Conservation (phyloP, 495 filamentous ascomycete species). For the Lasiosphaeris hirsuta region DNA sequence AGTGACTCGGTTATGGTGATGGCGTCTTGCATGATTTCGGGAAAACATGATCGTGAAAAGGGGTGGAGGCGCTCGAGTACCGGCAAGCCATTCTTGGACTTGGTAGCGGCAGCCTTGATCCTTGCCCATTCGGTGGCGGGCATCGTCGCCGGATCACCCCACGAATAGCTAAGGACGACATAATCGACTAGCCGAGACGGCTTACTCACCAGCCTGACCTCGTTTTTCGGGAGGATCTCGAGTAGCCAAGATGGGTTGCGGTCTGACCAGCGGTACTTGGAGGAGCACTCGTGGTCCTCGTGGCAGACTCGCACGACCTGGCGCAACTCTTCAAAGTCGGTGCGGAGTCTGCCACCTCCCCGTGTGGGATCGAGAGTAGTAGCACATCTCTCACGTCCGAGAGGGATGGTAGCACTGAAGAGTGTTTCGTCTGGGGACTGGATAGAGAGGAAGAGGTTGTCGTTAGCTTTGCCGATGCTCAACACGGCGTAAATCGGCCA, state of each 20-base stretch:
- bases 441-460: constrained; percentile 21
- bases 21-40: constrained; percentile 32
- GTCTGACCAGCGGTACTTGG: constrained; percentile 29
- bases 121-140: constrained; percentile 27
- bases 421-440: constrained; percentile 2
- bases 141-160: constrained; percentile 30
- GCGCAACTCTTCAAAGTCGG: constrained; percentile 22
- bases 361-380: constrained; percentile 7
- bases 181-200: constrained; percentile 20
- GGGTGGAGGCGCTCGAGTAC: constrained; percentile 23
- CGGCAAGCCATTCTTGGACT: constrained; percentile 23
- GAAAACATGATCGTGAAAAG: constrained; percentile 17
- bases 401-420: constrained; percentile 20
- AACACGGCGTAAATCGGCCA: constrained; percentile 23
- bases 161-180: constrained; percentile 35
- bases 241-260: constrained; percentile 33
- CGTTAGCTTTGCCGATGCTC: constrained; percentile 12
- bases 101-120: constrained; percentile 30
- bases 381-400: constrained; percentile 1
- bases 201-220: constrained; percentile 18
- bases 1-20: constrained; percentile 21
- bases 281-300: constrained; percentile 28
- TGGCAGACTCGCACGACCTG: constrained; percentile 24
- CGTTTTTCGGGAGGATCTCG: constrained; percentile 21
- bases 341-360: constrained; percentile 10